phyloP scores from a whole-genome alignment of 306 rosid genomes.

The Pyrus betulifolia region DNA sequence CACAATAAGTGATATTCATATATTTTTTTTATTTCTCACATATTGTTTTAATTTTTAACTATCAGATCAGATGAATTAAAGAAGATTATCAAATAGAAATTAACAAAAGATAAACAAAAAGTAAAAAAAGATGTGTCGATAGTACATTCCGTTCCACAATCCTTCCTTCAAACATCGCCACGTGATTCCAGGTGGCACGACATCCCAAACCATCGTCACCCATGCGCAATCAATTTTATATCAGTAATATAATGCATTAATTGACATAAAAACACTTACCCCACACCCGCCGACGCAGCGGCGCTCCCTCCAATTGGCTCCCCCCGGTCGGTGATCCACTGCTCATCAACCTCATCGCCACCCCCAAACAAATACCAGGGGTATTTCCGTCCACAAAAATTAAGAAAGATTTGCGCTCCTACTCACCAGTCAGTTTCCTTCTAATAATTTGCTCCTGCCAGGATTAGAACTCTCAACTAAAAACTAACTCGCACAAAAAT shows the following conservation, averaged over 20 bases:
- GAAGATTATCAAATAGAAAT: fast-evolving
- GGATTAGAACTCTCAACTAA: background rate
- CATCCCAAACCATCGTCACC: background rate
- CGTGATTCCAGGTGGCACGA: constrained; percentile 16
- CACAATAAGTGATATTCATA: background rate
- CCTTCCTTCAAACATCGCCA: constrained; percentile 5
- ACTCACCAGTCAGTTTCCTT: background rate
- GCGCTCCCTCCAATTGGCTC: background rate
- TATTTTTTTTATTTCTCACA: too few species aligned
- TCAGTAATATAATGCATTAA: background rate
- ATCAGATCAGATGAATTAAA: fast-evolving
- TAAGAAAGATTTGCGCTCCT: background rate
- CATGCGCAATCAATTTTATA: background rate
- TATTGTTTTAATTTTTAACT: fast-evolving
- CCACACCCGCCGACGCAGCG: background rate
- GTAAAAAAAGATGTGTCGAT: fast-evolving
- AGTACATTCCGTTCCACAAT: background rate
- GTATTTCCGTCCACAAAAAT: background rate
- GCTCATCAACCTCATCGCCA: background rate
- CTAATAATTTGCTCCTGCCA: background rate
- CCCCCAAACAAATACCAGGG: background rate
- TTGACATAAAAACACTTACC: constrained; percentile 17
- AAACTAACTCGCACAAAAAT: too few species aligned
- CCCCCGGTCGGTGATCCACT: background rate
- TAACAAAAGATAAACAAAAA: fast-evolving